Base-by-base conservation (phyloP, 495 filamentous ascomycete species). In the Apiosordaria backusii region DNA sequence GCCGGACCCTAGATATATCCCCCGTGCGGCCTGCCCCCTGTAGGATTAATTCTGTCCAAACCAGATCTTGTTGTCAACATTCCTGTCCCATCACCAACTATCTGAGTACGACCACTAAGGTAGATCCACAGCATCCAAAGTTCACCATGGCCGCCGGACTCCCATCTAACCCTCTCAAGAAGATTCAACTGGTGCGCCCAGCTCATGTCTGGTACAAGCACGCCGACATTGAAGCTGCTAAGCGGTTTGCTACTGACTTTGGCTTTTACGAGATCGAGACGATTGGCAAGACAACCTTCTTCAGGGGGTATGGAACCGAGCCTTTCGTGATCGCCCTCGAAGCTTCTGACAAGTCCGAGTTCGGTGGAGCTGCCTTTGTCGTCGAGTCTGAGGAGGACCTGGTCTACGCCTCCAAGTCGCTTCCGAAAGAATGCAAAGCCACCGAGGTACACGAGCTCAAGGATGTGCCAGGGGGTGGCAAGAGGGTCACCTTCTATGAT, bases 191-290 rank as follows among this genome's bases (percentile, higher is more conserved):
- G 21, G 77, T 77, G 50, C 84, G 83, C 54, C 79, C 88, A 35
- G 74, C 81, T 53, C 83, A 87, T 60, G 84, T 87, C 54, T 84
- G 81, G 73, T 88, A 87, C 70, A 82, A 81, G 35, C 85, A 88
- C 68, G 65, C 73, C 35, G 71, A 85, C 66, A 74, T 87, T 53
- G 79, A 81, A 4, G 72, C 73, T 4, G 82, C 83, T 13, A 71
- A 78, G 53, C 62, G 74, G 45, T 88, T 88, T 68, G 72, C 82
- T 7, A 71, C 76, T 0, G 85, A 87, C 74, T 89, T 89, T 73
- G 86, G 87, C 64, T 83, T 89, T 71, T 70, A 70, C 15, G 76
- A 82, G 45, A 73, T 74, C 4, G 78, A 80, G 52, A 72, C 73
- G 57, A 71, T 80, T 1, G 79, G 81, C 25, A 75, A 81, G 60